Percentiles rank a stretch among this genome's conserved stretches.
Conservation (phyloP, 352 stramenopile genomes). For the Aphanomyces astaci region DNA sequence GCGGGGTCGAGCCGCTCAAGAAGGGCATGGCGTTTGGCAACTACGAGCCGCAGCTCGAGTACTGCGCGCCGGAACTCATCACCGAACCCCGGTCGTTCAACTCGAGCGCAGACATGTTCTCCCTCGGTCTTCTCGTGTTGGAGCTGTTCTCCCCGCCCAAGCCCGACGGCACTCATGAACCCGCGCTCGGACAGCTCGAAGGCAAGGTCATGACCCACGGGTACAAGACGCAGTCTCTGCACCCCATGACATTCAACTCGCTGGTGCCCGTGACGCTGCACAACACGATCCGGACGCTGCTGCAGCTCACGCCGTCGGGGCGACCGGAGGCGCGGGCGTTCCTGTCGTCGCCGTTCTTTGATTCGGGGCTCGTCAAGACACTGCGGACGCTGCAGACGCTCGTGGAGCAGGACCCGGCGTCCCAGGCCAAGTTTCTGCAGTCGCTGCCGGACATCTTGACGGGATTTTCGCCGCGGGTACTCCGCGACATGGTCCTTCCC, state of each 20-base stretch:
- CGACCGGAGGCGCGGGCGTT: conserved; percentile 65
- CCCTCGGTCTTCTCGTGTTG: conserved; percentile 72
- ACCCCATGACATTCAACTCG: conserved; percentile 72
- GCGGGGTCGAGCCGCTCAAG: conserved; percentile 32
- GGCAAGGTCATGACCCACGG: conserved; percentile 85
- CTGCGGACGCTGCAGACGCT: conserved; percentile 69
- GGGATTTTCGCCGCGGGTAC: conserved; percentile 61
- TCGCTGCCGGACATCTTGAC: conserved; percentile 62
- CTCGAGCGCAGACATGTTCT: conserved; percentile 80
- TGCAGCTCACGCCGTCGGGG: conserved; percentile 52
- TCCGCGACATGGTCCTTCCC: conserved; percentile 81
- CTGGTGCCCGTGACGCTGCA: conserved; percentile 72
- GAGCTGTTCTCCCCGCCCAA: conserved; percentile 77
- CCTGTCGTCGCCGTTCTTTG: conserved; percentile 77
- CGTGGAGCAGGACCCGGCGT: conserved; percentile 71
- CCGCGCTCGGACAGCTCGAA: conserved; percentile 73
- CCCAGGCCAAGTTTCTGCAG: conserved; percentile 75
- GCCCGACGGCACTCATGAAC: conserved; percentile 68
- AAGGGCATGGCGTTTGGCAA: conserved; percentile 49
- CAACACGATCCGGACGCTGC: conserved; percentile 74
- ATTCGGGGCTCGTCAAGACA: conserved; percentile 80
- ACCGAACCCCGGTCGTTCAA: conserved; percentile 75
- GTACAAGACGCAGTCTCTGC: conserved; percentile 85
- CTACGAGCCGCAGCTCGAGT: conserved; percentile 79
- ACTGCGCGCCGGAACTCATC: conserved; percentile 77